Percentiles rank a stretch among this genome's conserved stretches.
phyloP scores from a whole-genome alignment of 306 rosid genomes.

The Echinosophora koreensis region DNA sequence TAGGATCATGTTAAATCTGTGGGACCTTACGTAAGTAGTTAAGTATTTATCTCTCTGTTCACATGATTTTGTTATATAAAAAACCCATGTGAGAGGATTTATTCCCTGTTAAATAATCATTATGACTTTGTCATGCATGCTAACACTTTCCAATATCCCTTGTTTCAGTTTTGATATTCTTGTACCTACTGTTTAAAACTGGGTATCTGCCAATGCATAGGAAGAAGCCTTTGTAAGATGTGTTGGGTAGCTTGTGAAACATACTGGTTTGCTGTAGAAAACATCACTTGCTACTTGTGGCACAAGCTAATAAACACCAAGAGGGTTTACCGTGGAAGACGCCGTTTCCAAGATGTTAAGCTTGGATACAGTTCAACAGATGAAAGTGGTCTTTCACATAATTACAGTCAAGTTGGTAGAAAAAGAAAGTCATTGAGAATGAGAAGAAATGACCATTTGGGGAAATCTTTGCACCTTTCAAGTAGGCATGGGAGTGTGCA shows the following conservation, averaged over 20 bases:
- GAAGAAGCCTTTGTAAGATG: conserved; percentile 58
- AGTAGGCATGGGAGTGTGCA: conserved; percentile 1
- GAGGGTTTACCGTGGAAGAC: conserved; percentile 51
- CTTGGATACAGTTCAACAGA: conserved; percentile 51
- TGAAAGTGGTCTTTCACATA: conserved; percentile 25
- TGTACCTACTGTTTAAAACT: conserved; percentile 59
- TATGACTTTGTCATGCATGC: background rate
- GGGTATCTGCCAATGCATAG: conserved; percentile 66
- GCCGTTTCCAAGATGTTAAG: conserved; percentile 50
- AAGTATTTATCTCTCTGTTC: no score
- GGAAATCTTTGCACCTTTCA: background rate
- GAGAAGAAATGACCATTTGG: conserved; percentile 37
- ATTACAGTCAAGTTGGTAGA: conserved; percentile 29
- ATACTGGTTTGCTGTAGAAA: conserved; percentile 54
- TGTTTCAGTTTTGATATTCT: conserved; percentile 55
- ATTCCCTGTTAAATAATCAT: background rate
- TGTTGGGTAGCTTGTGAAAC: conserved; percentile 61
- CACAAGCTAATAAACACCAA: conserved; percentile 57
- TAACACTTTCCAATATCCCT: background rate
- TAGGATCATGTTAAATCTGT: no score
- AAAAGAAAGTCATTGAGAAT: conserved; percentile 32
- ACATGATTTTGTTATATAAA: no score
- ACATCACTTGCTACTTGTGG: conserved; percentile 56
- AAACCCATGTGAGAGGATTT: no score
- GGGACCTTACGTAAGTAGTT: no score